Evolutionary conservation across 2,329 filamentous ascomycete genomes (phyloP), one percentile per base, ranked within the genome.

Genomic region (Alternaria arbusti): DNA sequence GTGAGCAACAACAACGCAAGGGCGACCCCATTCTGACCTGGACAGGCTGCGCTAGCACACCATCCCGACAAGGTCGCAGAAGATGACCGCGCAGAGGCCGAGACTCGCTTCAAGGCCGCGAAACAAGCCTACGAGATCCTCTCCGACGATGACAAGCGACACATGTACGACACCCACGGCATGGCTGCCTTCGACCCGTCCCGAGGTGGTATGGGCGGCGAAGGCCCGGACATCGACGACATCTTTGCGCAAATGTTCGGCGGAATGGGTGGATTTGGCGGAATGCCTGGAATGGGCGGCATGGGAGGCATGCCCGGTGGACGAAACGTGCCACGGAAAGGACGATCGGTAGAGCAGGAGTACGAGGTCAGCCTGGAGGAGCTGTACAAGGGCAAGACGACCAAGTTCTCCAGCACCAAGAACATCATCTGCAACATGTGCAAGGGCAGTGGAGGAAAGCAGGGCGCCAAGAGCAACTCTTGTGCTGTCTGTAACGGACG

Each of bases 91-190:
- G 90, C 90, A 78, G 91, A 91, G 70, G 93, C 96, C 64, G 96
- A 98, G 80, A 86, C 90, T 77, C 94, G 90, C 77, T 99, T 99
- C 89, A 99, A 99, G 84, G 85, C 90, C 59, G 90, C 97, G 61
- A 94, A 92, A 64, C 91, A 96, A 83, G 96, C 96, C 72, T 99
- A 99, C 85, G 96, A 99, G 79, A 98, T 99, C 78, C 93, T 99
- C 59, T 91, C 89, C 82, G 95, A 99, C 85, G 95, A 98, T 67
- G 89, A 98, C 66, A 97, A 97, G 81, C 91, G 96, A 75, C 87
- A 92, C 60, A 83, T 96, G 66, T 99, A 99, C 84, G 96, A 99
- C 78, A 90, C 89, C 66, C 93, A 97, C 78, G 96, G 96, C 83
- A 97, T 98, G 94, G 88, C 92, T 46, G 96, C 95, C 63, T 98